Conservation (phyloP, 2,329 filamentous ascomycete species). For the Tolypocladium tropicale region DNA sequence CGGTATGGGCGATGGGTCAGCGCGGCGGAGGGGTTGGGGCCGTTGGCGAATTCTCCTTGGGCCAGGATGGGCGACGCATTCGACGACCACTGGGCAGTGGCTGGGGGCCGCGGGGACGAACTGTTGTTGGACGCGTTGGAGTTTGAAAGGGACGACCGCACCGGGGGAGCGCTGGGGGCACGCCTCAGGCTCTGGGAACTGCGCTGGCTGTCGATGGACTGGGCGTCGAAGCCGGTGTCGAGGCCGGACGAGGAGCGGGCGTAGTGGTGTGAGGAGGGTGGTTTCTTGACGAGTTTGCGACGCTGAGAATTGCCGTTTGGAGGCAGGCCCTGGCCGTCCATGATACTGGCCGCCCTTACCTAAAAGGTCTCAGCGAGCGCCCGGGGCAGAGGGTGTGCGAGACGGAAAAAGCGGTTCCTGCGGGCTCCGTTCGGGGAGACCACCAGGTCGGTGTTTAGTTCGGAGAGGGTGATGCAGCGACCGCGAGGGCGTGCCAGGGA, state of each 20-base stretch:
- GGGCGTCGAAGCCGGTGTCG: conserved; percentile 44
- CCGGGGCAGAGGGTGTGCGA: conserved; percentile 7
- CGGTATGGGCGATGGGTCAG: conserved; percentile 9
- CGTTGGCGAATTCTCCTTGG: conserved; percentile 28
- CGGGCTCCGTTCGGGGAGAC: conserved; percentile 3
- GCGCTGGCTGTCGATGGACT: conserved; percentile 50
- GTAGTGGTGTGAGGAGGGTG: conserved; percentile 34
- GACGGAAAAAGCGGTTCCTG: conserved; percentile 6
- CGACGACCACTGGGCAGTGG: conserved; percentile 27
- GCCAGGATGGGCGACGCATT: conserved; percentile 36
- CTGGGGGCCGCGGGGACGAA: conserved; percentile 36
- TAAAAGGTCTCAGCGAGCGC: conserved; percentile 12
- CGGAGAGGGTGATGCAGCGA: conserved; percentile 4
- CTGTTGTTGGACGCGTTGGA: conserved; percentile 39
- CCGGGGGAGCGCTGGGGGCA: conserved; percentile 48
- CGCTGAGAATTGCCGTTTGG: conserved; percentile 40
- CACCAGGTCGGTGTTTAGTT: not conserved
- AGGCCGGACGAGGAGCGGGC: conserved; percentile 32
- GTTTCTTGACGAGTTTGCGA: conserved; percentile 54
- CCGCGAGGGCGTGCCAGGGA: conserved; percentile 1
- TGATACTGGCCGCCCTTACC: conserved; percentile 24
- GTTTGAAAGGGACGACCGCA: conserved; percentile 36
- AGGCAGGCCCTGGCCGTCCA: conserved; percentile 34
- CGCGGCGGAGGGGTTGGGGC: conserved; percentile 5
- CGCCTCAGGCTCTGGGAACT: conserved; percentile 54